Conservation (phyloP, 108 stramenopile genomes). For the Aurantiochytrium sp. region DNA sequence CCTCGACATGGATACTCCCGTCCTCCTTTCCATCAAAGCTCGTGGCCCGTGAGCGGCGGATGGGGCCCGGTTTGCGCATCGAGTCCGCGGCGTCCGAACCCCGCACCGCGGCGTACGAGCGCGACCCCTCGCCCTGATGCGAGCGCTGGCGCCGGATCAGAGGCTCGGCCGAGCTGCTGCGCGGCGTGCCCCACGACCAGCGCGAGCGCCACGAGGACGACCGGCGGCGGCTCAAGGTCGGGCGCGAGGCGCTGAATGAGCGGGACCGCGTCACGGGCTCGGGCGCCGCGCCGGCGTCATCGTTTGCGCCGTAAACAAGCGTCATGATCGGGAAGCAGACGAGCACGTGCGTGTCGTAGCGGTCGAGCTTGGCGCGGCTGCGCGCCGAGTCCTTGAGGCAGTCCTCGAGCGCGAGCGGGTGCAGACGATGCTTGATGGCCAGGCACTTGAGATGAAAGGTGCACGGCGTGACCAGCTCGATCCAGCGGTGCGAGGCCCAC, state of each 20-base stretch:
- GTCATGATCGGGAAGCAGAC: slow-evolving; percentile 43
- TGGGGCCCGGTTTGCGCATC: background rate
- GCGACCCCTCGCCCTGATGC: background rate
- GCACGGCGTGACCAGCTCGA: slow-evolving; percentile 36
- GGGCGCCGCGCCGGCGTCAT: background rate
- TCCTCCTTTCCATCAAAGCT: background rate
- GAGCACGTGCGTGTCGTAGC: slow-evolving; percentile 41
- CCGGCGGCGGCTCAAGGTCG: background rate
- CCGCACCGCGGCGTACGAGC: background rate
- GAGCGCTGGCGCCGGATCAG: background rate
- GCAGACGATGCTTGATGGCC: slow-evolving; percentile 43
- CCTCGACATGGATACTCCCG: slow-evolving; percentile 36
- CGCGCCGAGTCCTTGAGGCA: slow-evolving; percentile 31
- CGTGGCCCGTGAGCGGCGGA: background rate
- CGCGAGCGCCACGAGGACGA: background rate
- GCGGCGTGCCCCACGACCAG: background rate
- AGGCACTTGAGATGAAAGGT: slow-evolving; percentile 41
- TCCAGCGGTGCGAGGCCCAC: slow-evolving; percentile 46
- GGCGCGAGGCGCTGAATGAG: background rate
- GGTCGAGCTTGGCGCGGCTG: slow-evolving; percentile 45
- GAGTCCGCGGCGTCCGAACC: background rate
- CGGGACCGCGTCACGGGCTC: background rate
- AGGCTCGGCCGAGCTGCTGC: background rate
- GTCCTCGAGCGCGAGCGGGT: slow-evolving; percentile 52
- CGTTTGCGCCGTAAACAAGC: background rate